Evolutionary conservation across 192 early-diverging fungal genomes (phyloP).

Genomic region (Coemansia sp.): DNA sequence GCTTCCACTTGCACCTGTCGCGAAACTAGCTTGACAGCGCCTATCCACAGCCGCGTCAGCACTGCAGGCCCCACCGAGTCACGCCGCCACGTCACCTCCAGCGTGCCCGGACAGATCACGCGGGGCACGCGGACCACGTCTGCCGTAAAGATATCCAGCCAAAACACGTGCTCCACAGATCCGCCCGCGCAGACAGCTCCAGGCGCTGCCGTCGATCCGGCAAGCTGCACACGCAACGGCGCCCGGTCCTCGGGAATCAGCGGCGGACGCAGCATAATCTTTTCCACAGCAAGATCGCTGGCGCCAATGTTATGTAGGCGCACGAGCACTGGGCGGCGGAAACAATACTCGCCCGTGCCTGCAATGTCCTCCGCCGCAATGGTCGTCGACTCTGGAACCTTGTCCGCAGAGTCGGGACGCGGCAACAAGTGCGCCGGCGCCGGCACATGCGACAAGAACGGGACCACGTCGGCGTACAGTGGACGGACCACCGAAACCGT

Average conservation of each 20-base stretch:
- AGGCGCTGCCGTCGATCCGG: slow-evolving; percentile 2
- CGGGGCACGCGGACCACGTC: slow-evolving; percentile 27
- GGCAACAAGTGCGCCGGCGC: slow-evolving; percentile 1
- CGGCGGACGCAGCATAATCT: slow-evolving; percentile 14
- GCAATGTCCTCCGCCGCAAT: slow-evolving; percentile 1
- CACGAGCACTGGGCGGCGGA: slow-evolving; percentile 27
- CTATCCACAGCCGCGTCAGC: slow-evolving; percentile 27
- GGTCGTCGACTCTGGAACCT: not conserved
- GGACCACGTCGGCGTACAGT: slow-evolving; percentile 8
- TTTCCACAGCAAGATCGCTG: slow-evolving; percentile 12
- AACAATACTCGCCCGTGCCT: slow-evolving; percentile 14
- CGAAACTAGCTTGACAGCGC: slow-evolving; percentile 11
- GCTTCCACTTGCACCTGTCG: slow-evolving; percentile 18
- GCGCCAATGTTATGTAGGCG: slow-evolving; percentile 22
- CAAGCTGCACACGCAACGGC: slow-evolving; percentile 8
- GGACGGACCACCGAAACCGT: slow-evolving; percentile 18
- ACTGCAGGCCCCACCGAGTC: not conserved
- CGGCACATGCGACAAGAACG: slow-evolving; percentile 8
- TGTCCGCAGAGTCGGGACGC: not conserved
- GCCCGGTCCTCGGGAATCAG: not conserved
- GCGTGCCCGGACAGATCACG: slow-evolving; percentile 9
- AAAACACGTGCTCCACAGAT: slow-evolving; percentile 19
- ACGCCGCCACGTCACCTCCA: slow-evolving; percentile 33
- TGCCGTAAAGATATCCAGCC: slow-evolving; percentile 19
- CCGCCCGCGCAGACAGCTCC: not conserved